phyloP scores from a whole-genome alignment of 768 basidiomycete species.

The Lactarius hatsudake region DNA sequence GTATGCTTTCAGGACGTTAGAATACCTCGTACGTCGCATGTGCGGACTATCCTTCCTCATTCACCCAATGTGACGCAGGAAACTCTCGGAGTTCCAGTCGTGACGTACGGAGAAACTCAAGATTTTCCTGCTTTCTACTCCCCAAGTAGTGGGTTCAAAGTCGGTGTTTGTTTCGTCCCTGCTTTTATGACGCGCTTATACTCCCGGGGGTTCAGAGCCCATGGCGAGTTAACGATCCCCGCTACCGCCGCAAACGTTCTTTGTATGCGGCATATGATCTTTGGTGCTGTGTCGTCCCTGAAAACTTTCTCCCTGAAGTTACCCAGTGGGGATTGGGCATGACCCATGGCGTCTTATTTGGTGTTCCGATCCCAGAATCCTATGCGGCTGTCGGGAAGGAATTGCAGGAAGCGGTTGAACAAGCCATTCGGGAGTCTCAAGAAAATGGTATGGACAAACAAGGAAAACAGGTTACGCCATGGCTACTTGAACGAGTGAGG shows the following conservation, averaged over 20 bases:
- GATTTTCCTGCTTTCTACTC: constrained; percentile 97
- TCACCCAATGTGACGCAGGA: constrained; percentile 51
- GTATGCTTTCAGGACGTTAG: constrained; percentile 57
- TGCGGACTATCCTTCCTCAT: background rate
- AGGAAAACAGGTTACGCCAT: constrained; percentile 94
- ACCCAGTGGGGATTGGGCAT: constrained; percentile 67
- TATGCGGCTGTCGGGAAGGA: constrained; percentile 62
- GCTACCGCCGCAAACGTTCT: constrained; percentile 69
- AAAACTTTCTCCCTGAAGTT: constrained; percentile 43
- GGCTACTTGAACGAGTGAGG: constrained; percentile 80
- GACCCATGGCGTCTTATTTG: constrained; percentile 76
- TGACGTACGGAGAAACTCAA: constrained; percentile 67
- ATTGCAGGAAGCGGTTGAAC: constrained; percentile 78
- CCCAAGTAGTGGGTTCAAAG: constrained; percentile 78
- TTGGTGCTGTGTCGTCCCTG: background rate
- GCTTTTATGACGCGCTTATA: constrained; percentile 1
- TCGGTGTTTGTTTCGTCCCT: constrained; percentile 30
- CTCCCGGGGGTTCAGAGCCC: constrained; percentile 53
- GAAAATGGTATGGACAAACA: constrained; percentile 70
- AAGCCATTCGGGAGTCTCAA: constrained; percentile 81
- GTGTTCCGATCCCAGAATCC: constrained; percentile 82
- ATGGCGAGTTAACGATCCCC: constrained; percentile 69
- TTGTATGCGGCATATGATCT: constrained; percentile 43
- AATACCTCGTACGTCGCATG: constrained; percentile 58
- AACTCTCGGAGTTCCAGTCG: constrained; percentile 90